These are phyloP conservation scores for Curvularia hawaiiensis DNA, from an alignment of 2,329 filamentous ascomycete species.

Conservation along the genomic window DNA sequence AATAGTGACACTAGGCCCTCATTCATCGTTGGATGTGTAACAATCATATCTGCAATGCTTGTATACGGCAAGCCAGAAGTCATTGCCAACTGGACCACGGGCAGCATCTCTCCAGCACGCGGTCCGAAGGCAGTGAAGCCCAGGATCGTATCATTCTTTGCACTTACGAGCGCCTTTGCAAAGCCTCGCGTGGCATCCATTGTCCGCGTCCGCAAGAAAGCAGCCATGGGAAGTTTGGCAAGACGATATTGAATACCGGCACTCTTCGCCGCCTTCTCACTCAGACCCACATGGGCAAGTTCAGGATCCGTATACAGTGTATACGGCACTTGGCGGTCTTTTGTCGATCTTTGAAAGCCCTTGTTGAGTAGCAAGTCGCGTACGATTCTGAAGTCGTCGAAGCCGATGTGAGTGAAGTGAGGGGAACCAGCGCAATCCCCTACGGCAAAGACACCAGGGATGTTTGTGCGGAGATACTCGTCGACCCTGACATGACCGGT, in stretches of 20 bases:
- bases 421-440: not conserved
- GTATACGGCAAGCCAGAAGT: slow-evolving; percentile 13
- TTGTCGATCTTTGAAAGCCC: not conserved
- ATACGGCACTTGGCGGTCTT: not conserved
- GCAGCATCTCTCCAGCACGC: slow-evolving; percentile 18
- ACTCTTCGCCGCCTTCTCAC: not conserved
- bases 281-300: not conserved
- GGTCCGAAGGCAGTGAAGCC: slow-evolving; percentile 22
- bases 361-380: not conserved
- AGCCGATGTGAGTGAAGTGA: not conserved
- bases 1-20: slow-evolving; percentile 18
- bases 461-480: not conserved
- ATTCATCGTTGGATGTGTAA: slow-evolving; percentile 20
- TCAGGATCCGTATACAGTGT: not conserved
- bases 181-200: not conserved
- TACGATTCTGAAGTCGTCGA: not conserved
- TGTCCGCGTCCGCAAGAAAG: not conserved
- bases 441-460: not conserved
- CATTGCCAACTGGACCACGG: slow-evolving; percentile 24
- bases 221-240: not conserved
- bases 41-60: slow-evolving; percentile 12
- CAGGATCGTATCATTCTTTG: not conserved
- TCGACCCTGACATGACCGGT: not conserved
- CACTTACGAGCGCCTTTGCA: not conserved
- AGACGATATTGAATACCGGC: not conserved